phyloP scores from a whole-genome alignment of 1,139 yeast genomes.

The Suhomyces bribrorum region DNA sequence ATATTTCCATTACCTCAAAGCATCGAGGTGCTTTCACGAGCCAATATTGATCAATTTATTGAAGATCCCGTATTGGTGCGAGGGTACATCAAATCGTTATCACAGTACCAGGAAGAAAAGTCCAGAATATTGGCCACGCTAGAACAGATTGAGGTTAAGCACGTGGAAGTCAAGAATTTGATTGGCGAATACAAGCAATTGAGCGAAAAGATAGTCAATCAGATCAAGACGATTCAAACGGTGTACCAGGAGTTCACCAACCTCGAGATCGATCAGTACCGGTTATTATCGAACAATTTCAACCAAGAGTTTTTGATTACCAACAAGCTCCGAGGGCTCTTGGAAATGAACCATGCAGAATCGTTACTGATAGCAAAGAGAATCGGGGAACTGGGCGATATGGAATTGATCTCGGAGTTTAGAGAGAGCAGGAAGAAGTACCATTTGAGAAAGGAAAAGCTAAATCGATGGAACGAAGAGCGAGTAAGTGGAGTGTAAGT shows the following conservation, averaged over 20 bases:
- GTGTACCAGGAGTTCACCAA: conserved; percentile 36
- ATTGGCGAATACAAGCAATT: conserved; percentile 30
- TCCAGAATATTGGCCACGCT: conserved; percentile 20
- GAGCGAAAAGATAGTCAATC: conserved; percentile 28
- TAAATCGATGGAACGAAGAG: conserved; percentile 66
- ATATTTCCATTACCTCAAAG: conserved; percentile 31
- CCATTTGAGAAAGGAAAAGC: conserved; percentile 58
- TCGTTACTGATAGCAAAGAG: conserved; percentile 23
- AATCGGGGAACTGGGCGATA: conserved; percentile 16
- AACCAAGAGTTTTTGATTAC: conserved; percentile 33
- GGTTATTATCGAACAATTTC: conserved; percentile 40
- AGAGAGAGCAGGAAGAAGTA: conserved; percentile 47
- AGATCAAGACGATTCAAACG: conserved; percentile 27
- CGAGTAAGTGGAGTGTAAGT: conserved; percentile 53
- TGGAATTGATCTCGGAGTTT: conserved; percentile 33
- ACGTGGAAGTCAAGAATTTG: conserved; percentile 27
- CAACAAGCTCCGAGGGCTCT: conserved; percentile 29
- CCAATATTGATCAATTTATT: conserved; percentile 28
- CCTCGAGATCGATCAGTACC: conserved; percentile 44
- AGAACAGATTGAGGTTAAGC: conserved; percentile 22
- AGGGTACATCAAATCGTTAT: conserved; percentile 34
- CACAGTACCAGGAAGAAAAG: conserved; percentile 24
- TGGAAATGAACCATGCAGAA: conserved; percentile 26
- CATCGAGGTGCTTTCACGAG: conserved; percentile 32
- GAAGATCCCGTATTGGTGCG: conserved; percentile 30